Evolutionary conservation across 192 early-diverging fungal species (phyloP).

Genomic region (Umbelopsis sp.): DNA sequence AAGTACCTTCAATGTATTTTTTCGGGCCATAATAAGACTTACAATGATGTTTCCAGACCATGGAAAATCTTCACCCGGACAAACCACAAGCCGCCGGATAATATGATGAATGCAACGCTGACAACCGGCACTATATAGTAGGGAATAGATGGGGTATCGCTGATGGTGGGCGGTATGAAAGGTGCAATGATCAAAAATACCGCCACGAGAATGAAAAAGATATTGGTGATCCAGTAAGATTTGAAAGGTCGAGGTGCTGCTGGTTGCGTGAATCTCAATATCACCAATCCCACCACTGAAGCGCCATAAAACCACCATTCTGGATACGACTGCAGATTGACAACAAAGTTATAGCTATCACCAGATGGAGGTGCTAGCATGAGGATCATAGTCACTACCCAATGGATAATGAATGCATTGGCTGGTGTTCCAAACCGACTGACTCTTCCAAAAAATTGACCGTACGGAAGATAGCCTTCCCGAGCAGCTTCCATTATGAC

Average conservation of each 20-base stretch:
- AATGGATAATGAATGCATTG: constrained; percentile 43
- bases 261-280: constrained; percentile 48
- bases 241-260: constrained; percentile 50
- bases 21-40: constrained; percentile 2
- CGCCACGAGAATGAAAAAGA: constrained; percentile 53
- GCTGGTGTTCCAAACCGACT: constrained; percentile 51
- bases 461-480: constrained; percentile 56
- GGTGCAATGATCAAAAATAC: constrained; percentile 57
- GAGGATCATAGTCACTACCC: constrained; percentile 51
- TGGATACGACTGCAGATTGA: constrained; percentile 63
- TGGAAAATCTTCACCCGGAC: constrained; percentile 39
- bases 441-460: constrained; percentile 43
- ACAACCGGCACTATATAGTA: constrained; percentile 55
- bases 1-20: no score
- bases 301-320: constrained; percentile 64
- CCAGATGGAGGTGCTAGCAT: constrained; percentile 59
- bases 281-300: constrained; percentile 55
- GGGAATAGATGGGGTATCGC: constrained; percentile 28
- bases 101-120: constrained; percentile 44
- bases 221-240: constrained; percentile 43
- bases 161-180: constrained; percentile 53
- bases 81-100: constrained; percentile 48
- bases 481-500: constrained; percentile 55
- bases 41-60: constrained; percentile 22
- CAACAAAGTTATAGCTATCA: constrained; percentile 64